A percentile compares a stretch with the other conserved stretches of the same genome.
Conservation (phyloP, 1,139 yeast genomes). For the Suhomyces ambrosiae region DNA sequence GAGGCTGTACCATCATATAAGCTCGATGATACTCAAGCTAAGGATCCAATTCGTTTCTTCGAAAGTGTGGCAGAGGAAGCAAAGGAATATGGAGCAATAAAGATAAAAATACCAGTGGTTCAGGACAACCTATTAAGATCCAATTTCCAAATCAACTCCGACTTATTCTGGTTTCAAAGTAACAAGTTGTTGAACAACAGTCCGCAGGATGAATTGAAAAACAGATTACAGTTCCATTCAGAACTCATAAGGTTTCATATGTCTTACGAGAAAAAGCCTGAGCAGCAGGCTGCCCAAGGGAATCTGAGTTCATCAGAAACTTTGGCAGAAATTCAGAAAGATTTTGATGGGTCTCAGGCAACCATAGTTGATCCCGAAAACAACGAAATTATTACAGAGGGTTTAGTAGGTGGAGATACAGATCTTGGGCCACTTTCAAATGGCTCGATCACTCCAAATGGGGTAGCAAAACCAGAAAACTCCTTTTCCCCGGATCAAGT, state of each 20-base stretch:
- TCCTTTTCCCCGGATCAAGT: too few relatives aligned
- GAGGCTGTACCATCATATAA: constrained; percentile 32
- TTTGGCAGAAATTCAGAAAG: background rate
- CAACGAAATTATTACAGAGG: too few relatives aligned
- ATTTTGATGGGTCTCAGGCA: too few relatives aligned
- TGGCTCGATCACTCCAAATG: too few relatives aligned
- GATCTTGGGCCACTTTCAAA: too few relatives aligned
- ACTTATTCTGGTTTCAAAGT: constrained; percentile 59
- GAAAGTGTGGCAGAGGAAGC: constrained; percentile 53
- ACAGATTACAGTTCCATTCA: constrained; percentile 34
- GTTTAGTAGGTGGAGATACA: too few relatives aligned
- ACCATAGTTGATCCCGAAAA: background rate
- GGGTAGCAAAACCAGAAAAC: too few relatives aligned
- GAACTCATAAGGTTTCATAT: constrained; percentile 35
- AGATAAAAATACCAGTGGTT: constrained; percentile 59
- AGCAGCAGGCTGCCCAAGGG: background rate
- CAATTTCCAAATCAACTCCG: constrained; percentile 34
- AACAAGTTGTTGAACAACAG: constrained; percentile 39
- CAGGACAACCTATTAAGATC: constrained; percentile 40
- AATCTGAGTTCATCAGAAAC: background rate
- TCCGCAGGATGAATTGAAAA: constrained; percentile 29
- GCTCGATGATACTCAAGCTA: constrained; percentile 46
- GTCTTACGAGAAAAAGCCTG: constrained; percentile 14
- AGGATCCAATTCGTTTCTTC: constrained; percentile 54
- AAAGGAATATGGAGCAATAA: constrained; percentile 67